Conservation (phyloP, 805 yeast genomes). For the Teunomyces funiuensis region DNA sequence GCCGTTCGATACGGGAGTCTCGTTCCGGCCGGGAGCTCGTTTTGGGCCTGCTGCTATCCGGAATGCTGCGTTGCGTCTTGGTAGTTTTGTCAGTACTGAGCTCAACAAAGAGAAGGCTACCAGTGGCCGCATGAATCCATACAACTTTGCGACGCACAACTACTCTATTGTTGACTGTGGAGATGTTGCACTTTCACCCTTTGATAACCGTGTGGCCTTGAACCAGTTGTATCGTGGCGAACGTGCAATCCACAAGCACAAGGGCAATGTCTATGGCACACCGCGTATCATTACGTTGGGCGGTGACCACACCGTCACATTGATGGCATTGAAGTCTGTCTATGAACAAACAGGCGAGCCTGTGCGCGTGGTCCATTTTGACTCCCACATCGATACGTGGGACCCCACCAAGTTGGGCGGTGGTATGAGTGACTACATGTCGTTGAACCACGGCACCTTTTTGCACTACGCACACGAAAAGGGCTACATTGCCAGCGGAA, state of each 20-base stretch:
- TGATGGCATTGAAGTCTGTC: slow-evolving; percentile 51
- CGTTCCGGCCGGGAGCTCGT: slow-evolving; percentile 57
- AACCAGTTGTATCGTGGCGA: slow-evolving; percentile 61
- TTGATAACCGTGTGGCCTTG: slow-evolving; percentile 63
- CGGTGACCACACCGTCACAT: slow-evolving; percentile 60
- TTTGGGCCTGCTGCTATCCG: slow-evolving; percentile 59
- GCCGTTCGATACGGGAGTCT: slow-evolving; percentile 58
- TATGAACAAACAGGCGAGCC: slow-evolving; percentile 46
- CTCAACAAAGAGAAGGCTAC: slow-evolving; percentile 4
- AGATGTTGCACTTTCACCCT: slow-evolving; percentile 67
- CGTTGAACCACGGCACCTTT: slow-evolving; percentile 67
- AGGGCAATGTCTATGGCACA: slow-evolving; percentile 9
- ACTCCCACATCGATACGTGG: slow-evolving; percentile 73
- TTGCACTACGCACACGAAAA: slow-evolving; percentile 69
- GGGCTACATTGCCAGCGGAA: slow-evolving; percentile 53
- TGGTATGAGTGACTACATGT: slow-evolving; percentile 56
- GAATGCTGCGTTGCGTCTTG: slow-evolving; percentile 45
- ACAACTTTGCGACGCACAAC: slow-evolving; percentile 39
- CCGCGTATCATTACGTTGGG: slow-evolving; percentile 55
- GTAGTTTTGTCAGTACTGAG: slow-evolving; percentile 24
- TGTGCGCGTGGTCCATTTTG: slow-evolving; percentile 60
- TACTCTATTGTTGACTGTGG: slow-evolving; percentile 55
- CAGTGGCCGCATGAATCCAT: slow-evolving; percentile 47
- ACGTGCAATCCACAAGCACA: slow-evolving; percentile 46
- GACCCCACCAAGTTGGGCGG: slow-evolving; percentile 64